phyloP scores from a whole-genome alignment of 2,329 filamentous ascomycete genomes.

The Meredithiella fracta region DNA sequence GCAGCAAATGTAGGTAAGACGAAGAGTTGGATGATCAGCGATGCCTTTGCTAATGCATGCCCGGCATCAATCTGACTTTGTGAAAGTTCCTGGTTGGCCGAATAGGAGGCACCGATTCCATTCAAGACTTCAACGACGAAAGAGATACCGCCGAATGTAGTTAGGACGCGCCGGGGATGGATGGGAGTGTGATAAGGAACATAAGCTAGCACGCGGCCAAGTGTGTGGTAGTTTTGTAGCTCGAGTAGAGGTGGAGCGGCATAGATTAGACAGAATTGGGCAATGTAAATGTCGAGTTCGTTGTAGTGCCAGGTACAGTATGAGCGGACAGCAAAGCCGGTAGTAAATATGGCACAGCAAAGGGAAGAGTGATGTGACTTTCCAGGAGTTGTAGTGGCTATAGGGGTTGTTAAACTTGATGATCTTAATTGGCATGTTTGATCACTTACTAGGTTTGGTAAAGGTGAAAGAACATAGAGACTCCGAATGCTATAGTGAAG shows the following conservation, averaged over 20 bases:
- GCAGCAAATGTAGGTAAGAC: slow-evolving; percentile 33
- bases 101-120: slow-evolving; percentile 31
- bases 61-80: slow-evolving; percentile 25
- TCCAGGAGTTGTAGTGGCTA: slow-evolving; percentile 41
- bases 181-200: slow-evolving; percentile 41
- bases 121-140: slow-evolving; percentile 30
- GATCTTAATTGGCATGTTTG: neutral
- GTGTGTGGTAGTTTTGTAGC: slow-evolving; percentile 44
- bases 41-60: slow-evolving; percentile 31
- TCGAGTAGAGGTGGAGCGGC: slow-evolving; percentile 36
- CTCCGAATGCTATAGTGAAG: slow-evolving; percentile 27
- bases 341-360: slow-evolving; percentile 37
- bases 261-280: slow-evolving; percentile 23
- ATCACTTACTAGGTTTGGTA: slow-evolving; percentile 31
- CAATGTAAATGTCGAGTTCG: slow-evolving; percentile 21
- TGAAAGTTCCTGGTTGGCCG: slow-evolving; percentile 29
- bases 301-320: slow-evolving; percentile 22
- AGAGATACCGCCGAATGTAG: slow-evolving; percentile 31
- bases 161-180: slow-evolving; percentile 28
- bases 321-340: slow-evolving; percentile 33
- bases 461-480: slow-evolving; percentile 24
- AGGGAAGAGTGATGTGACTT: slow-evolving; percentile 36
- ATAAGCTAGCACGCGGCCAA: slow-evolving; percentile 43
- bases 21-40: slow-evolving; percentile 37
- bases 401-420: neutral